Percentiles rank a stretch among this genome's conserved stretches.
Evolutionary conservation across 83 land plant genomes (phyloP).

Genomic region (Isoetes engelmannii): DNA sequence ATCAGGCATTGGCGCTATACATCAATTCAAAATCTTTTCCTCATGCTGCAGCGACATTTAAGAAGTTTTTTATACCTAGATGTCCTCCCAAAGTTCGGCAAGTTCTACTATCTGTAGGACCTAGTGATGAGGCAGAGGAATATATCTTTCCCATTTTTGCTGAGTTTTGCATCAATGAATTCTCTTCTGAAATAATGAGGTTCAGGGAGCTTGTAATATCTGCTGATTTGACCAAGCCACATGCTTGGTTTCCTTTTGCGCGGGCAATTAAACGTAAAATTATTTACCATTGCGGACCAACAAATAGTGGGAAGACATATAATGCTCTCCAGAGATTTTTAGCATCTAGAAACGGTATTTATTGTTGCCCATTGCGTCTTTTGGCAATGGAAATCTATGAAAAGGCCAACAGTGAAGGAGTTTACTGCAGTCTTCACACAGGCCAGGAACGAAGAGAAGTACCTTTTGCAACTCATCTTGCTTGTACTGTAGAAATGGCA

Average conservation of each 20-base stretch:
- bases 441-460: slow-evolving; percentile 88
- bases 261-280: slow-evolving; percentile 85
- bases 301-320: slow-evolving; percentile 93
- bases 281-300: slow-evolving; percentile 90
- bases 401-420: slow-evolving; percentile 65
- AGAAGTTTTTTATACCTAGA: slow-evolving; percentile 46
- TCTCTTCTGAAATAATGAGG: slow-evolving; percentile 57
- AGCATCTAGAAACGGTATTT: slow-evolving; percentile 71
- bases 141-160: slow-evolving; percentile 83
- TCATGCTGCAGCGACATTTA: slow-evolving; percentile 53
- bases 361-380: slow-evolving; percentile 90
- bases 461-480: slow-evolving; percentile 76
- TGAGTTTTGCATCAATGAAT: slow-evolving; percentile 66
- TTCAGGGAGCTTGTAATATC: slow-evolving; percentile 47
- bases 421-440: slow-evolving; percentile 84
- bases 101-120: slow-evolving; percentile 47
- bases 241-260: slow-evolving; percentile 70
- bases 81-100: slow-evolving; percentile 36
- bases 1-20: slow-evolving; percentile 68
- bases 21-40: slow-evolving; percentile 68
- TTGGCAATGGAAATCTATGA: slow-evolving; percentile 98
- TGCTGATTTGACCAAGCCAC: slow-evolving; percentile 68
- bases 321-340: slow-evolving; percentile 75
- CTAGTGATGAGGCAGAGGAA: slow-evolving; percentile 41
- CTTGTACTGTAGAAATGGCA: slow-evolving; percentile 95